Base-by-base conservation (phyloP, 1,284 basidiomycete genomes). In the Porodaedalea pini region DNA sequence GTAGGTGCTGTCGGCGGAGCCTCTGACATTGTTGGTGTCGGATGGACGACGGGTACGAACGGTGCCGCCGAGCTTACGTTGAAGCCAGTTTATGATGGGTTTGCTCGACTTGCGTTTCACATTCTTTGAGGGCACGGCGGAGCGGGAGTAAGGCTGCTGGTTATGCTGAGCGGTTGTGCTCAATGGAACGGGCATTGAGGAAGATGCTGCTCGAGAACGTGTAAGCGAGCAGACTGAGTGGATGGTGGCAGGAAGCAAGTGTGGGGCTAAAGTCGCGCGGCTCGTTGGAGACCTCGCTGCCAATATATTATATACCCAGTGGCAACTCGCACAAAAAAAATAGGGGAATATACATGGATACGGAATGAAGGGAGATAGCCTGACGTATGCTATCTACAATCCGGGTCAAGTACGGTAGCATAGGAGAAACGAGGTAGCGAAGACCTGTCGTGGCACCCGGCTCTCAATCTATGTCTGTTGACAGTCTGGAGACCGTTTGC, bases 1-100 rank as follows among this genome's bases (percentile, higher is more conserved):
- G 36, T 49, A 37, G 7, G 51, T 34, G 27, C 48, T 40, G 43
- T 56, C 50, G 47, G 49, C 54, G 43, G 41, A 31, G 19, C 45
- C 48, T 25, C 43, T 49, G 11, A 25, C 10, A 19, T 50, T 32
- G 27, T 21, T 41, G 32, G 43, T 45, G 29, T 79, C 75, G 3
- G 74, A 72, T 3, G 70, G 71, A 29, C 78, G 69, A 60, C 79
- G 73, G 23, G 73, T 62, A 62, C 81, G 84, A 31, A 77, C 83
- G 13, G 82, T 80, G 15, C 88, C 87, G 21, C 81, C 85, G 15
- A 94, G 77, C 71, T 95, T 95, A 63, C 91, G 84, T 63, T 92
- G 88, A 63, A 95, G 85, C 92, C 92, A 95, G 64, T 92, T 90
- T 66, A 94, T 87, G 64, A 95, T 86, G 2, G 92, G 92, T 69